Percentiles rank a stretch among this genome's conserved stretches.
Conservation (phyloP, 495 filamentous ascomycete species). For the Podospora tetraspora region DNA sequence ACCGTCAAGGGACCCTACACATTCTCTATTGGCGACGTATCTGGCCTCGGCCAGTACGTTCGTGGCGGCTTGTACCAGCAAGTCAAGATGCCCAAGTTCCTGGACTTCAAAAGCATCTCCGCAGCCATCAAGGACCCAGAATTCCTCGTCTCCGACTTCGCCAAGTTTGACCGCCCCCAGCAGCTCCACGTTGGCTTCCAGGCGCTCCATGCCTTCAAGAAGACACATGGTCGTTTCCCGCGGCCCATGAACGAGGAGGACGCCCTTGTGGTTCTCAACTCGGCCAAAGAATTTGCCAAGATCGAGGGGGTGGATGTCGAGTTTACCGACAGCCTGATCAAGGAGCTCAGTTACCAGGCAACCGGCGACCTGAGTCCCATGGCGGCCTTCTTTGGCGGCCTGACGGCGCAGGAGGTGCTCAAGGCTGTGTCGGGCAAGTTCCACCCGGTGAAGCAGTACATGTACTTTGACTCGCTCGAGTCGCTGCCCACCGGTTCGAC, state of each 20-base stretch:
- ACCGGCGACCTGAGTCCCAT: conserved; percentile 84
- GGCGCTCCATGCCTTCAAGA: conserved; percentile 77
- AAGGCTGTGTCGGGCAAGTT: conserved; percentile 99
- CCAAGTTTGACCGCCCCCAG: conserved; percentile 90
- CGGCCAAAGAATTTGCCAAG: conserved; percentile 63
- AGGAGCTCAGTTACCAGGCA: conserved; percentile 94
- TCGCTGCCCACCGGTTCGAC: conserved; percentile 69
- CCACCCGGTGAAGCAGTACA: conserved; percentile 81
- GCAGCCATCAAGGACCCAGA: conserved; percentile 80
- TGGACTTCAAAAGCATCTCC: conserved; percentile 79
- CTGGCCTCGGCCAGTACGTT: conserved; percentile 75
- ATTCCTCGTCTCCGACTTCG: conserved; percentile 86
- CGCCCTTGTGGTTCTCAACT: conserved; percentile 67
- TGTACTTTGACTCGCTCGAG: conserved; percentile 97
- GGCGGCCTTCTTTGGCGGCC: conserved; percentile 92
- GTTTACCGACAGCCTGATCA: conserved; percentile 85
- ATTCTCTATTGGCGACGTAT: conserved; percentile 94
- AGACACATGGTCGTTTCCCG: conserved; percentile 67
- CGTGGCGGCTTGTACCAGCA: conserved; percentile 86
- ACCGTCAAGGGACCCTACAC: conserved; percentile 95
- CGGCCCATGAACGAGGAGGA: conserved; percentile 78
- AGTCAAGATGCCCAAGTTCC: conserved; percentile 94
- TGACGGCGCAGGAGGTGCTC: conserved; percentile 92
- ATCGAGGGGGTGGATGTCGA: conserved; percentile 69
- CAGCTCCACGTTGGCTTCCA: conserved; percentile 93